Evolutionary conservation across 2,329 filamentous ascomycete species (phyloP).

Genomic region (Camillea tinctor): DNA sequence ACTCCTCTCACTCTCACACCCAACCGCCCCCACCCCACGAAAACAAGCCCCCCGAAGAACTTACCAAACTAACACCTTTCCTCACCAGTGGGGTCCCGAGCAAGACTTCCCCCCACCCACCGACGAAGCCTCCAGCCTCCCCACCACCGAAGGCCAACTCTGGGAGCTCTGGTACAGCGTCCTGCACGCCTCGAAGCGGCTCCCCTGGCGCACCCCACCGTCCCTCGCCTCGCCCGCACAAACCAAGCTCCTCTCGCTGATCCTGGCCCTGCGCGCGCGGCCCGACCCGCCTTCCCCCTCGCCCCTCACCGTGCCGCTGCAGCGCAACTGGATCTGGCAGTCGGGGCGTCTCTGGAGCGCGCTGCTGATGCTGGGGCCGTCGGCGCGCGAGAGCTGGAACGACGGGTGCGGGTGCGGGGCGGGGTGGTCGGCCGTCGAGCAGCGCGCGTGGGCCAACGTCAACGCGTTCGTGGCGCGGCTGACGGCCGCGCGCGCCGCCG

Average conservation of each 20-base stretch:
- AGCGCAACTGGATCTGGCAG: constrained; percentile 12
- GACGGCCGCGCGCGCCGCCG: background rate
- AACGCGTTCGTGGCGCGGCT: constrained; percentile 20
- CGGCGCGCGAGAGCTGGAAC: constrained; percentile 17
- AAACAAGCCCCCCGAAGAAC: background rate
- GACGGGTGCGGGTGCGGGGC: constrained; percentile 13
- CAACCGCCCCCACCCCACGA: no score
- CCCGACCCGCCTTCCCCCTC: constrained; percentile 10
- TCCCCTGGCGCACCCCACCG: constrained; percentile 9
- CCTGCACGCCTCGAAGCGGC: constrained; percentile 19
- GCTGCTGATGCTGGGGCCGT: constrained; percentile 9
- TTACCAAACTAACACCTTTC: background rate
- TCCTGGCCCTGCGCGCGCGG: constrained; percentile 11
- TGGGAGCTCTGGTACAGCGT: constrained; percentile 20
- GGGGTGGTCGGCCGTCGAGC: constrained; percentile 15
- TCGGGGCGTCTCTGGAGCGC: constrained; percentile 5
- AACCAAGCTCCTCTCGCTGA: constrained; percentile 12
- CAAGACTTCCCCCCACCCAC: constrained; percentile 7
- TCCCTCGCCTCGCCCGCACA: background rate
- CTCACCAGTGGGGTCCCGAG: constrained; percentile 11
- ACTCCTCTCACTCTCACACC: no score
- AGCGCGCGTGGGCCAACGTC: constrained; percentile 12
- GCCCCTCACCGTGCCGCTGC: constrained; percentile 2
- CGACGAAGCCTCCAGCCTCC: background rate
- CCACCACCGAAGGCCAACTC: constrained; percentile 10